Evolutionary conservation across 2,329 filamentous ascomycete genomes (phyloP), one percentile per base, ranked within the genome.

Genomic region (Scedosporium aurantiacum): DNA sequence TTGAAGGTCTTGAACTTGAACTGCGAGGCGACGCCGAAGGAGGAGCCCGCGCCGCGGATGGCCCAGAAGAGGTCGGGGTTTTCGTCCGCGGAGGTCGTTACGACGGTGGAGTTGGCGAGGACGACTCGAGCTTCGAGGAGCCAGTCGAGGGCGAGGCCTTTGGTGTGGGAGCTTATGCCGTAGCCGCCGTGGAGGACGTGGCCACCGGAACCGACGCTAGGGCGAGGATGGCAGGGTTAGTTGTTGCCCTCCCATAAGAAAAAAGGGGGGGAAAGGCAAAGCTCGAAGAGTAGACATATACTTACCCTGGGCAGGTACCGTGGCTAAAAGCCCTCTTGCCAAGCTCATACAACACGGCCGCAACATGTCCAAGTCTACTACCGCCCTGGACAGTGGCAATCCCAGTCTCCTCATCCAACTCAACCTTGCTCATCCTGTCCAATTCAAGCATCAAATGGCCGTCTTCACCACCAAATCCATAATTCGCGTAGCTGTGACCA

Each of bases 401-500:
- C 5, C 66, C 66, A 1, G 70, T 71, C 23, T 57, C 60, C 2
- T 64, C 62, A 58, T 73, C 65, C 12, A 76, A 63, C 1, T 63
- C 67, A 28, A 78, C 69, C 3, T 63, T 63, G n/a, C 74, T 68
- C 69, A 78, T 74, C 3, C 69, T 67, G 41, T 76, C 71, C 28
- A 79, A 63, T 54, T 75, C 71, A 32, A 79, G 66, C 14, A 78
- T 70, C 16, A 78, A 66, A 12, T 72, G 72, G 0, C 76, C 75
- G 63, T 77, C 70, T 23, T 71, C 68, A 2, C 76, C 76, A 1
- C 75, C 75, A 10, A 71, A 71, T 63, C 78, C 77, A 61, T 76
- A 79, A 45, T 79, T 81, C 0, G 72, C 81, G 68, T 81, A 83
- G 47, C 76, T 79, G 66, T 83, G 81, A 0, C 81, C 81, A 12